Evolutionary conservation across 1,284 basidiomycete genomes (phyloP).

Genomic region (Trametes versicolor): DNA sequence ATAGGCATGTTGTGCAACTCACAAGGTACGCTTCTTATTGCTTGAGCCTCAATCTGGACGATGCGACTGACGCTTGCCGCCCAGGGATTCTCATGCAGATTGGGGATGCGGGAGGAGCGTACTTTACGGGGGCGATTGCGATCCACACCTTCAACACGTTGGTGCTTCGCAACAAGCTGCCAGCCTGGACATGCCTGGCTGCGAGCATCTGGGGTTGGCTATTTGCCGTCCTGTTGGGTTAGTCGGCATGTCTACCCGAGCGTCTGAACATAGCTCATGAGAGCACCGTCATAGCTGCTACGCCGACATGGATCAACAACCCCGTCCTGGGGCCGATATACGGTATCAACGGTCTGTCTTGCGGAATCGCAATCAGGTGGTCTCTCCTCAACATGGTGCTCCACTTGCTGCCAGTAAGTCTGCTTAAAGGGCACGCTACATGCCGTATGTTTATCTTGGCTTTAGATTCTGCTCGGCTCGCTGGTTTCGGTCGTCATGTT

Average conservation of each 20-base stretch:
- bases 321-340: constrained; percentile 52
- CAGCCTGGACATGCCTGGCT: constrained; percentile 54
- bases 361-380: constrained; percentile 57
- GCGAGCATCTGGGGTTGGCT: constrained; percentile 65
- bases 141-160: constrained; percentile 76
- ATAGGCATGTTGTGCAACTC: constrained; percentile 54
- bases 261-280: constrained; percentile 7
- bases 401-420: constrained; percentile 65
- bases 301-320: constrained; percentile 50
- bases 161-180: constrained; percentile 63
- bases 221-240: constrained; percentile 58
- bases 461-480: constrained; percentile 65
- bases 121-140: constrained; percentile 71
- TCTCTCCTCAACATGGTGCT: constrained; percentile 57
- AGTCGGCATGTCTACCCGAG: constrained; percentile 28
- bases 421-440: not conserved
- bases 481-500: constrained; percentile 64
- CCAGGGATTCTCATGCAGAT: constrained; percentile 62
- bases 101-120: constrained; percentile 67
- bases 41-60: too few species aligned
- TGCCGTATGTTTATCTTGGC: not conserved
- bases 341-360: constrained; percentile 60
- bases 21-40: constrained; percentile 71
- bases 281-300: constrained; percentile 44
- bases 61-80: not conserved